Percentiles rank a stretch among this genome's conserved stretches.
Conservation (phyloP, 495 filamentous ascomycete species). For the Parathielavia appendiculata region DNA sequence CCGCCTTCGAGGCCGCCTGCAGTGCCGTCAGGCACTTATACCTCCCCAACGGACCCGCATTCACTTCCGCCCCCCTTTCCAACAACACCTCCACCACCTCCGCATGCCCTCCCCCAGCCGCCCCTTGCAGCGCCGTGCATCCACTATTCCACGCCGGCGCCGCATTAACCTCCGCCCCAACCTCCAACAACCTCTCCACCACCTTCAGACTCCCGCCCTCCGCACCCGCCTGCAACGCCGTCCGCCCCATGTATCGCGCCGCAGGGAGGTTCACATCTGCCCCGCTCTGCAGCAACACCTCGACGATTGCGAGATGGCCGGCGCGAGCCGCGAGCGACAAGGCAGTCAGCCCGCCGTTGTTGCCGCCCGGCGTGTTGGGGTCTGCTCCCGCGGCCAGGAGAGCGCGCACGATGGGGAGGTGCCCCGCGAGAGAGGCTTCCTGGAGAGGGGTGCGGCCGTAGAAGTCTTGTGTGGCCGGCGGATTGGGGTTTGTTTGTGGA, state of each 20-base stretch:
- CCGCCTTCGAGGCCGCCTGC: not conserved
- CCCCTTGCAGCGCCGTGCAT: not conserved
- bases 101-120: not conserved
- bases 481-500: not conserved
- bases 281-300: not conserved
- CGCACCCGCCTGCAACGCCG: not conserved
- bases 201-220: not conserved
- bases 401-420: not conserved
- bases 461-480: not conserved
- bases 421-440: not conserved
- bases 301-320: not conserved
- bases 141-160: not conserved
- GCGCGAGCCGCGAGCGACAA: not conserved
- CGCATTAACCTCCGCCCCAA: not conserved
- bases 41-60: not conserved
- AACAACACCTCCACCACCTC: not conserved
- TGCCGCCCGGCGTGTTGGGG: not conserved
- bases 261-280: not conserved
- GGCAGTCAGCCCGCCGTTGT: not conserved
- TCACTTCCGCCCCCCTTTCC: not conserved
- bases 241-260: not conserved
- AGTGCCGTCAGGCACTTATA: not conserved
- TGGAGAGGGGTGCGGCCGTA: not conserved
- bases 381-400: not conserved
- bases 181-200: not conserved